A percentile compares a stretch with the other conserved stretches of the same genome.
Conservation (phyloP, 495 filamentous ascomycete genomes). For the Penicillium nucicola region DNA sequence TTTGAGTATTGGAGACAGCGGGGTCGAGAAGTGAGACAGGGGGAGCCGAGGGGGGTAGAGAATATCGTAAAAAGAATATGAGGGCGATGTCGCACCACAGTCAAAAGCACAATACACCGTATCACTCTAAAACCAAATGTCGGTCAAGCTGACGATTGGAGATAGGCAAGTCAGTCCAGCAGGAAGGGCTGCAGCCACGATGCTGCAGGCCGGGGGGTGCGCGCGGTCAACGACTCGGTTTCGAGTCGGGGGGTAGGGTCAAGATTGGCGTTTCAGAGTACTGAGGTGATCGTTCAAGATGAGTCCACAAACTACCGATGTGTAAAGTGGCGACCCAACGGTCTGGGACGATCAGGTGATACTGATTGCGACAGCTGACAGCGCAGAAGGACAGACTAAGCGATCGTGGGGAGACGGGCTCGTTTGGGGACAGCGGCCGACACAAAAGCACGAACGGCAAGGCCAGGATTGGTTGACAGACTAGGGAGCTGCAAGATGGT, state of each 20-base stretch:
- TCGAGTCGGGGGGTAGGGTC: neutral
- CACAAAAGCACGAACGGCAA: conserved; percentile 4
- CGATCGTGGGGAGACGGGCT: conserved; percentile 7
- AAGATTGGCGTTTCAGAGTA: neutral
- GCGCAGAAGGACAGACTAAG: conserved; percentile 11
- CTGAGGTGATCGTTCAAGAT: neutral
- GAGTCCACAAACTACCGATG: conserved; percentile 3
- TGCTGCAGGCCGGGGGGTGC: conserved; percentile 9
- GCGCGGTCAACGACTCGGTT: conserved; percentile 5
- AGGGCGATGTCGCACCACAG: conserved; percentile 35
- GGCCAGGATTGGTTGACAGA: conserved; percentile 14
- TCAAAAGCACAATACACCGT: conserved; percentile 37
- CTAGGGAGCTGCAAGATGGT: conserved; percentile 25
- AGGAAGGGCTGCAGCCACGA: conserved; percentile 13
- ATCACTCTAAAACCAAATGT: conserved; percentile 40
- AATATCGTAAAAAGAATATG: conserved; percentile 9
- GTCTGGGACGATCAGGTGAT: conserved; percentile 27
- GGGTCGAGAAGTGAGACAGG: conserved; percentile 7
- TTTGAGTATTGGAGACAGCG: neutral
- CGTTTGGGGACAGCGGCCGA: conserved; percentile 2
- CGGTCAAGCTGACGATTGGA: conserved; percentile 36
- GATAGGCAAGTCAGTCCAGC: conserved; percentile 15
- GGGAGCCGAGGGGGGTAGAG: conserved; percentile 22
- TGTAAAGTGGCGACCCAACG: conserved; percentile 20
- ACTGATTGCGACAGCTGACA: conserved; percentile 23